Base-by-base conservation (phyloP, 306 rosid genomes). In the Acacia confusa region DNA sequence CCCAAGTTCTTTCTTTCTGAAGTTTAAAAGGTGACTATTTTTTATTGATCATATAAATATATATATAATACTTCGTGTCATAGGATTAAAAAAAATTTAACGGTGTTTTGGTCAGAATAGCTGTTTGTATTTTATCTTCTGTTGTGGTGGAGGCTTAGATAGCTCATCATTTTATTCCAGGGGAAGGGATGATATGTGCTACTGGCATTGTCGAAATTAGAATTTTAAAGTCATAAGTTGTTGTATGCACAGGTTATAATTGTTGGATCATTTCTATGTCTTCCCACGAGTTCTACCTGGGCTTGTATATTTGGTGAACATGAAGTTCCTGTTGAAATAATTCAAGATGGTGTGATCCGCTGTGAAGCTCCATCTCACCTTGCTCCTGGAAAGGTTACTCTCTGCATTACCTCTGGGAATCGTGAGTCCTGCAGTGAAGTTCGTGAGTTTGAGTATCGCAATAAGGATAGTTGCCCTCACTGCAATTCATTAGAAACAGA, bases 341-440 rank as follows among this genome's bases (percentile, higher is more conserved):
- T 96, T 85, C 98, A 90, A 85, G 93, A 88, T 45, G 98, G 98
- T 7, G 92, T 92, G 50, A 76, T 93, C 70, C 36, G 89, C 69
- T 93, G 98, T 78, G 92, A 91, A 90, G 92, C 98, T 83, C 99
- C 99, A 60, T 82, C 92, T 67, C 82, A 50, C 82, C 87, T 81
- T 77, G 84, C 87, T n/a, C 85, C 88, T 19, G 97, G 97, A 80
- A 93, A 92, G 89, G 94, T 93, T 61, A 75, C 92, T 84, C 75
- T 96, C 52, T 96, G 92, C 87, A 69, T 96, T 76, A 91, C 99
- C 58, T 88, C 94, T 32, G 93, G 97, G 75, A 92, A 93, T 81
- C 86, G 88, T 70, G 91, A 87, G 75, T 83, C 97, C 41, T 96
- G 99, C 92, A 96, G 99, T 88, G 97, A 96, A 84, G 80, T 92